Evolutionary conservation across 495 filamentous ascomycete genomes (phyloP).

Genomic region (Tuber magnatum): DNA sequence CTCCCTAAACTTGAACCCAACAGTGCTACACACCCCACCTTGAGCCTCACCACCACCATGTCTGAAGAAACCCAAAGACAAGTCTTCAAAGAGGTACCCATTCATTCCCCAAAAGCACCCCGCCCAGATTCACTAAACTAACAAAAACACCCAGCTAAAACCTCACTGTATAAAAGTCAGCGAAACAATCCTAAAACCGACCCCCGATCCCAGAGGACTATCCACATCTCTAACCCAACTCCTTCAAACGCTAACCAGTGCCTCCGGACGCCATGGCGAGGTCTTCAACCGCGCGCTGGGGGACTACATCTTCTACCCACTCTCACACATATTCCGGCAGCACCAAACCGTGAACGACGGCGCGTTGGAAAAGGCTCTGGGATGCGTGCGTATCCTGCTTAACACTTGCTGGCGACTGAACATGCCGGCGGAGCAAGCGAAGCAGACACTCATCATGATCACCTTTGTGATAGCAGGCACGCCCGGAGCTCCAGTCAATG

Average conservation of each 20-base stretch:
- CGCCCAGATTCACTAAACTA: background rate
- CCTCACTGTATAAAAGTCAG: background rate
- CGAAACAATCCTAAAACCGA: background rate
- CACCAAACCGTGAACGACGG: slow-evolving; percentile 63
- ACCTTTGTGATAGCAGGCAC: slow-evolving; percentile 71
- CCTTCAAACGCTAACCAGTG: background rate
- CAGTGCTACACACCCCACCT: background rate
- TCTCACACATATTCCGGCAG: slow-evolving; percentile 76
- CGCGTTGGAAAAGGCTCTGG: slow-evolving; percentile 66
- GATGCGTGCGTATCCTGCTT: slow-evolving; percentile 65
- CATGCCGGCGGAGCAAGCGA: slow-evolving; percentile 61
- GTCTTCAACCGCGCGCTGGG: slow-evolving; percentile 73
- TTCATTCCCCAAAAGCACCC: background rate
- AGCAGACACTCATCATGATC: slow-evolving; percentile 77
- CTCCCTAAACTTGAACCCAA: background rate
- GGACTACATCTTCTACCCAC: slow-evolving; percentile 89
- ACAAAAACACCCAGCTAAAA: background rate
- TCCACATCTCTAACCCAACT: background rate
- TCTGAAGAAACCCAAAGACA: background rate
- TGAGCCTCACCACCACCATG: slow-evolving; percentile 1
- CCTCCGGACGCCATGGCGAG: slow-evolving; percentile 42
- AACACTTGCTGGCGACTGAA: slow-evolving; percentile 66
- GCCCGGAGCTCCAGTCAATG: slow-evolving; percentile 48
- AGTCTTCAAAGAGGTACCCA: slow-evolving; percentile 2
- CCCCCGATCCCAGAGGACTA: background rate